phyloP scores from a whole-genome alignment of 2,329 filamentous ascomycete species.

The Sarocladium kiliense region DNA sequence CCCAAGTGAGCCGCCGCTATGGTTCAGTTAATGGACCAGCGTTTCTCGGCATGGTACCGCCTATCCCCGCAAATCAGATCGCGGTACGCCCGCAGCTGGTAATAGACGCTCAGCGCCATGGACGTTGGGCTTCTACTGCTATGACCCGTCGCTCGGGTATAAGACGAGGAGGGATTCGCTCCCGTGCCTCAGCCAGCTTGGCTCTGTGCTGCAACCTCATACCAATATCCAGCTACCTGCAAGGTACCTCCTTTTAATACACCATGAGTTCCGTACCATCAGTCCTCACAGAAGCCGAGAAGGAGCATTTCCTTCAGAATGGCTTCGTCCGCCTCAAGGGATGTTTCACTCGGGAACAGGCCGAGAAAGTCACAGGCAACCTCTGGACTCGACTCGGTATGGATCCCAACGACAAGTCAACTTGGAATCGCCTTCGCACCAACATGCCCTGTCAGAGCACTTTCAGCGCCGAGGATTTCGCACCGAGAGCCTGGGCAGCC shows the following conservation, averaged over 20 bases:
- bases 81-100: background rate
- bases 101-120: background rate
- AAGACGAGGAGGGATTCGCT: background rate
- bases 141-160: background rate
- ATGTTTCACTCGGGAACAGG: constrained; percentile 33
- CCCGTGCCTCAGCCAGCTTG: background rate
- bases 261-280: background rate
- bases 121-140: background rate
- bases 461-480: constrained; percentile 49
- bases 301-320: constrained; percentile 33
- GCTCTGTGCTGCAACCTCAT: background rate
- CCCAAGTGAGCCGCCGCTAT: background rate
- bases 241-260: background rate
- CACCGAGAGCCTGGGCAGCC: constrained; percentile 62
- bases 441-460: constrained; percentile 59
- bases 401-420: constrained; percentile 56
- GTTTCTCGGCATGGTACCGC: background rate
- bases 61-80: constrained; percentile 1
- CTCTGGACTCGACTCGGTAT: constrained; percentile 64
- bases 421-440: constrained; percentile 56
- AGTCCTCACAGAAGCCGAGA: constrained; percentile 31
- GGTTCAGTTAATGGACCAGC: background rate
- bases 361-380: constrained; percentile 25
- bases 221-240: background rate
- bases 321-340: constrained; percentile 29